A percentile compares a stretch with the other conserved stretches of the same genome.
Evolutionary conservation across 306 rosid species (phyloP).

Genomic region (Fragaria vesca): DNA sequence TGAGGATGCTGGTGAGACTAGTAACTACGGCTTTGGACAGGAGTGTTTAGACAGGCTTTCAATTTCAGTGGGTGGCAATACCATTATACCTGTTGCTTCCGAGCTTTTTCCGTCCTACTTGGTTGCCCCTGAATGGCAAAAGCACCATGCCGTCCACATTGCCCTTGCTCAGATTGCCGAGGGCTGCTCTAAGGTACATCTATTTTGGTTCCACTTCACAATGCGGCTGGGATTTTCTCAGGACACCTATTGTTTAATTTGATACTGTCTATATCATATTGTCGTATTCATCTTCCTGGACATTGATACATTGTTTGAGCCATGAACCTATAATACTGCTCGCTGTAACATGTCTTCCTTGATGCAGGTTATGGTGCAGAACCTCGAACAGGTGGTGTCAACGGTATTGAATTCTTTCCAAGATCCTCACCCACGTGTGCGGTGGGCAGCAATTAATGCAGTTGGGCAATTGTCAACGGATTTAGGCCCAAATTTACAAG

Average conservation of each 20-base stretch:
- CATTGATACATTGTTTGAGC: not conserved
- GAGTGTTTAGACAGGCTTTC: constrained; percentile 73
- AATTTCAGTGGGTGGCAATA: constrained; percentile 59
- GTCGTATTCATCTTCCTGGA: not conserved
- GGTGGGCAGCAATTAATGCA: constrained; percentile 83
- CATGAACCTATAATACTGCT: not conserved
- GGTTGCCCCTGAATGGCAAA: constrained; percentile 76
- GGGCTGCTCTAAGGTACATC: constrained; percentile 65
- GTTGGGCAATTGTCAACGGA: constrained; percentile 78
- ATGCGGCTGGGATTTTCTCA: too few species aligned
- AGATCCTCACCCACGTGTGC: constrained; percentile 59
- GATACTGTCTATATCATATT: too few species aligned
- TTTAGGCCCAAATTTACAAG: constrained; percentile 73
- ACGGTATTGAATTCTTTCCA: constrained; percentile 60
- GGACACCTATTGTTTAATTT: not conserved
- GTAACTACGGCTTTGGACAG: constrained; percentile 64
- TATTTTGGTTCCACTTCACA: too few species aligned
- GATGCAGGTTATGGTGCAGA: constrained; percentile 66
- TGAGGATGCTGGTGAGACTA: constrained; percentile 64
- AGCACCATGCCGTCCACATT: constrained; percentile 66
- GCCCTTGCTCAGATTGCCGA: constrained; percentile 73
- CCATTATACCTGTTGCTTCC: constrained; percentile 63
- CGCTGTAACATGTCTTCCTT: not conserved
- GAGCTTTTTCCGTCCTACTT: constrained; percentile 49
- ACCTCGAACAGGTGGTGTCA: constrained; percentile 59